Evolutionary conservation across 106 monocot genomes (phyloP).

Genomic region (Acanthochlamys bracteata): DNA sequence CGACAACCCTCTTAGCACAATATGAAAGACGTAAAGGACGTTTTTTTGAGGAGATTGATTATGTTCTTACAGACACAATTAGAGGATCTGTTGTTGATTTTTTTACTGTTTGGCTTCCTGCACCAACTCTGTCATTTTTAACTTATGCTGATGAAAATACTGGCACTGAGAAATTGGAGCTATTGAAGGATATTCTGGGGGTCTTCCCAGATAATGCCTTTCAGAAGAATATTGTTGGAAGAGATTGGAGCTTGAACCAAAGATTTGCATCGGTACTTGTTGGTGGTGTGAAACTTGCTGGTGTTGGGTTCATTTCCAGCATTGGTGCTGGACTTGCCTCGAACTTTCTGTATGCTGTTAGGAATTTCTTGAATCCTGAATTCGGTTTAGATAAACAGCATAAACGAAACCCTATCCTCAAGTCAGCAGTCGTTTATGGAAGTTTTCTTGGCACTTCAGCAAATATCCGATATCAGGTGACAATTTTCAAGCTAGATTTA

Average conservation of each 20-base stretch:
- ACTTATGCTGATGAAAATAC: constrained; percentile 42
- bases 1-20: constrained; percentile 84
- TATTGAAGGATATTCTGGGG: constrained; percentile 67
- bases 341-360: constrained; percentile 36
- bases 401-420: constrained; percentile 55
- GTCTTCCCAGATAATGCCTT: constrained; percentile 94
- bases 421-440: constrained; percentile 73
- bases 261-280: constrained; percentile 74
- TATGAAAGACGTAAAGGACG: constrained; percentile 91
- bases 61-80: constrained; percentile 91
- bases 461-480: constrained; percentile 92
- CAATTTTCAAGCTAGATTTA: neutral
- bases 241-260: constrained; percentile 62
- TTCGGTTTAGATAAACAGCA: constrained; percentile 13
- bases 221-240: constrained; percentile 64
- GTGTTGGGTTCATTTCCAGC: constrained; percentile 86
- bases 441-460: constrained; percentile 90
- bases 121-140: constrained; percentile 88
- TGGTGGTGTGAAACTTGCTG: constrained; percentile 84
- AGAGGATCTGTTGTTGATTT: constrained; percentile 96
- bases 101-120: constrained; percentile 98
- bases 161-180: constrained; percentile 52
- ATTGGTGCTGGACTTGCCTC: constrained; percentile 73
- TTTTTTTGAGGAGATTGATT: constrained; percentile 91
- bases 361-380: constrained; percentile 37